Conservation (phyloP, 345 rosid genomes). For the Arabidopsis thaliana region DNA sequence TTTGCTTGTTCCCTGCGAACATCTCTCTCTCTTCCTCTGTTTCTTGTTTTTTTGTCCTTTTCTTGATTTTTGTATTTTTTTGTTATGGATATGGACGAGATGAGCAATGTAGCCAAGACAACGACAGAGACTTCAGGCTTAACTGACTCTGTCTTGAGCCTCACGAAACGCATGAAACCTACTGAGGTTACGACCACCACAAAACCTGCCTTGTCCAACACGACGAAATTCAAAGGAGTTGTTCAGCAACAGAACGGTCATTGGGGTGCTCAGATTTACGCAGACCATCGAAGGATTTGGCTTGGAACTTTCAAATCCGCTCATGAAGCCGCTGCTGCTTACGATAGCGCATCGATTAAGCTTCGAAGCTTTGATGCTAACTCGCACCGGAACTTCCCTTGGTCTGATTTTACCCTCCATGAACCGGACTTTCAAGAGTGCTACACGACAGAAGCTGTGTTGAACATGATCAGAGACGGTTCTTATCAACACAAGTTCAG, state of each 20-base stretch:
- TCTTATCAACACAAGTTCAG: constrained; percentile 62
- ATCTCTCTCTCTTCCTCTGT: constrained; percentile 1
- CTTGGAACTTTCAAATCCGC: constrained; percentile 71
- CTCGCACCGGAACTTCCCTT: constrained; percentile 63
- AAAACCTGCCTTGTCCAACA: constrained; percentile 8
- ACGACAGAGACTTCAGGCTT: constrained; percentile 42
- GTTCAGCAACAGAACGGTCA: constrained; percentile 61
- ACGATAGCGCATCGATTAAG: constrained; percentile 67
- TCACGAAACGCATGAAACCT: constrained; percentile 21
- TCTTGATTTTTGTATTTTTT: constrained; percentile 11
- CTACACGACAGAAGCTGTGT: constrained; percentile 46
- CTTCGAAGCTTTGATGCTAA: constrained; percentile 51
- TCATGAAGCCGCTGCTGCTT: constrained; percentile 67
- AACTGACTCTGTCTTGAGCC: constrained; percentile 19
- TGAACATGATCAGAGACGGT: constrained; percentile 75
- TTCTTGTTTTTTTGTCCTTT: background rate
- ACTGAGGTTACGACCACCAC: background rate
- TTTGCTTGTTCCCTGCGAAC: background rate
- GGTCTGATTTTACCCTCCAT: constrained; percentile 51
- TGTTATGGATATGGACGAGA: constrained; percentile 41
- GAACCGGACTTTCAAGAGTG: constrained; percentile 58
- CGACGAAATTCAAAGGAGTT: constrained; percentile 59
- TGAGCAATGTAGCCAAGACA: constrained; percentile 25
- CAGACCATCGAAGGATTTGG: constrained; percentile 62
- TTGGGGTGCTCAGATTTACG: constrained; percentile 78